Evolutionary conservation across 768 basidiomycete species (phyloP).

Genomic region (Lactarius quietus): DNA sequence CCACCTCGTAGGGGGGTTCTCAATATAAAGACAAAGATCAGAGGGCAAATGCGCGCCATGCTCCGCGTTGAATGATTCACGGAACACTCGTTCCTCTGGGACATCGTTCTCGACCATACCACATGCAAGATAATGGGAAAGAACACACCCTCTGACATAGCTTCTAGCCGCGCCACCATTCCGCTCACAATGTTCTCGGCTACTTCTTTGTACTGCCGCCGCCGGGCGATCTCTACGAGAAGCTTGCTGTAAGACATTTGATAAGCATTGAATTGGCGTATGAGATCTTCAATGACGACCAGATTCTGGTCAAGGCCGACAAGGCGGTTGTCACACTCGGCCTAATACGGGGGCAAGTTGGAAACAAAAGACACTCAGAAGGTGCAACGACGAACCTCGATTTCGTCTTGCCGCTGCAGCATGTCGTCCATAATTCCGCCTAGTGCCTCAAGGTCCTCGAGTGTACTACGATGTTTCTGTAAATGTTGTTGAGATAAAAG

Average conservation of each 20-base stretch:
- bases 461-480: conserved; percentile 43
- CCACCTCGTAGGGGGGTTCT: conserved; percentile 71
- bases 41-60: conserved; percentile 72
- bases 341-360: conserved; percentile 33
- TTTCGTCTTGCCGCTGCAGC: conserved; percentile 61
- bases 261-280: conserved; percentile 64
- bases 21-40: conserved; percentile 76
- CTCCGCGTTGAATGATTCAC: conserved; percentile 66
- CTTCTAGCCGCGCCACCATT: conserved; percentile 61
- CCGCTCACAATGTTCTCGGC: conserved; percentile 60
- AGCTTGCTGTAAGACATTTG: conserved; percentile 71
- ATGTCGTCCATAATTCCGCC: conserved; percentile 79
- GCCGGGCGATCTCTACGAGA: conserved; percentile 66
- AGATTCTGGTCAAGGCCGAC: conserved; percentile 58
- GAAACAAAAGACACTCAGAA: conserved; percentile 3
- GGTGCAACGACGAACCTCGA: conserved; percentile 49
- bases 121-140: conserved; percentile 3
- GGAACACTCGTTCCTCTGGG: conserved; percentile 62
- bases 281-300: conserved; percentile 57
- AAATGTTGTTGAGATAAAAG: conserved; percentile 45
- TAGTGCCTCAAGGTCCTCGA: conserved; percentile 71
- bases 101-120: conserved; percentile 7
- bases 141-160: conserved; percentile 59
- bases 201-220: conserved; percentile 61
- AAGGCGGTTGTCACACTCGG: conserved; percentile 51